These are phyloP conservation scores for Tricladium varicosporioides DNA, from an alignment of 2,329 filamentous ascomycete species.

Conservation along the genomic window DNA sequence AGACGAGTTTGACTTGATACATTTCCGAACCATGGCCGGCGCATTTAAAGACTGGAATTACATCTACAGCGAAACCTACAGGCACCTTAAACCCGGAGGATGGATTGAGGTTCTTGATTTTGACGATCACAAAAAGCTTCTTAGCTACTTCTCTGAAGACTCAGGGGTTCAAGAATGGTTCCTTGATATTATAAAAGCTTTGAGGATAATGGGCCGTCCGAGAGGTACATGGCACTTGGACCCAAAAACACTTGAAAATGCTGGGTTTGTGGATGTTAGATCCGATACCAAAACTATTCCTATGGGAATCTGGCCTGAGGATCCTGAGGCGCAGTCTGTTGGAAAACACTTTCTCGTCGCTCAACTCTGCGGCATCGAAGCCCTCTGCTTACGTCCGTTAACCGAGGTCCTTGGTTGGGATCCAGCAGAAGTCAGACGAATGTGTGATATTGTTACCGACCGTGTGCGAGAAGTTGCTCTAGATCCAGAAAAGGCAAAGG, in stretches of 20 bases:
- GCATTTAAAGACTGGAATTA: slow-evolving; percentile 54
- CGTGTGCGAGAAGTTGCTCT: slow-evolving; percentile 19
- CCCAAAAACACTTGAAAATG: slow-evolving; percentile 28
- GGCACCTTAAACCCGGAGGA: slow-evolving; percentile 30
- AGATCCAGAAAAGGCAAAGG: slow-evolving; percentile 22
- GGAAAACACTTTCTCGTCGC: slow-evolving; percentile 29
- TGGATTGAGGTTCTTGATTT: slow-evolving; percentile 34
- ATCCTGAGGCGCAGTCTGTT: slow-evolving; percentile 26
- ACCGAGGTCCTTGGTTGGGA: slow-evolving; percentile 29
- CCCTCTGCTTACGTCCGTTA: slow-evolving; percentile 25
- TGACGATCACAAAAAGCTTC: slow-evolving; percentile 24
- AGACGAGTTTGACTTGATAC: slow-evolving; percentile 58
- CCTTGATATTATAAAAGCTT: slow-evolving; percentile 17
- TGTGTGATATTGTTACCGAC: slow-evolving; percentile 14
- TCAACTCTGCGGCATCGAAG: slow-evolving; percentile 26
- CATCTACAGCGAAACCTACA: slow-evolving; percentile 52
- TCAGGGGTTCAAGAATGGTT: slow-evolving; percentile 15
- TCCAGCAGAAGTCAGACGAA: slow-evolving; percentile 22
- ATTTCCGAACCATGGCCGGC: slow-evolving; percentile 57
- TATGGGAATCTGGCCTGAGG: slow-evolving; percentile 36
- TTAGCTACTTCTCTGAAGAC: slow-evolving; percentile 20
- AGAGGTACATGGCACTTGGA: slow-evolving; percentile 23
- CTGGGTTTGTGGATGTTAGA: slow-evolving; percentile 44
- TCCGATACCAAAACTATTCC: slow-evolving; percentile 28
- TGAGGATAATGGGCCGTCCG: slow-evolving; percentile 21